Evolutionary conservation across 164 flowering plant species (phyloP), one percentile per base, ranked within the genome.

Genomic region (Warburgia ugandensis): DNA sequence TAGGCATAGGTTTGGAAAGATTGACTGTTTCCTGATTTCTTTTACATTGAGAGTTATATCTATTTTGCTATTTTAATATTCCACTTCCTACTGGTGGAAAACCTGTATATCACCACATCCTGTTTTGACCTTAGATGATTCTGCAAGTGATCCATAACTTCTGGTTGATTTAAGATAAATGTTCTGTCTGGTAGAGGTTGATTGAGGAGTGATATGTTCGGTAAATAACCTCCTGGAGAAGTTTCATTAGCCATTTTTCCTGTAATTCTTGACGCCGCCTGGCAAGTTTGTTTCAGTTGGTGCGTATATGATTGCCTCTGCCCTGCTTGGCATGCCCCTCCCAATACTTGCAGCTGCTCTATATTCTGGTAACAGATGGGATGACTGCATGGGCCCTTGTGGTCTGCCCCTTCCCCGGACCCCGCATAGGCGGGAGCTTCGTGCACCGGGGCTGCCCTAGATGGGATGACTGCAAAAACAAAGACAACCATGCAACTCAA

Each of bases 151-250:
- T n/a, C n/a, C n/a, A n/a, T n/a, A n/a, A n/a, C n/a, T n/a, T n/a
- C n/a, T 42, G 17, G 45, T 23, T 42, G 41, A 37, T 37, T 37
- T 37, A 3, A 37, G 16, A 38, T 26, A 26, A 14, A 37, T 14
- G 28, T 38, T 32, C 45, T 0, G 32, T 23, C 14, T n/a, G 30
- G 39, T 74, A 73, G 85, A 92, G 99, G 75, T 75, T 92, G 72
- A 66, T 86, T 66, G 99, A 92, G 94, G 95, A 63, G 77, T 81
- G 22, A 48, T 88, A 16, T 74, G 97, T 11, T 86, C 97, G 30
- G 82, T 88, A 49, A 92, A 89, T 70, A 92, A 92, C 58, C 95
- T 92, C 36, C 94, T 92, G 5, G 95, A 92, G 74, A 92, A 92
- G 73, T 92, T 92, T 66, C 99, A 88, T 64, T 97, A 92, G 59